A percentile compares a stretch with the other conserved stretches of the same genome.
Evolutionary conservation across 2,329 filamentous ascomycete genomes (phyloP).

Genomic region (Fusarium acutatum): DNA sequence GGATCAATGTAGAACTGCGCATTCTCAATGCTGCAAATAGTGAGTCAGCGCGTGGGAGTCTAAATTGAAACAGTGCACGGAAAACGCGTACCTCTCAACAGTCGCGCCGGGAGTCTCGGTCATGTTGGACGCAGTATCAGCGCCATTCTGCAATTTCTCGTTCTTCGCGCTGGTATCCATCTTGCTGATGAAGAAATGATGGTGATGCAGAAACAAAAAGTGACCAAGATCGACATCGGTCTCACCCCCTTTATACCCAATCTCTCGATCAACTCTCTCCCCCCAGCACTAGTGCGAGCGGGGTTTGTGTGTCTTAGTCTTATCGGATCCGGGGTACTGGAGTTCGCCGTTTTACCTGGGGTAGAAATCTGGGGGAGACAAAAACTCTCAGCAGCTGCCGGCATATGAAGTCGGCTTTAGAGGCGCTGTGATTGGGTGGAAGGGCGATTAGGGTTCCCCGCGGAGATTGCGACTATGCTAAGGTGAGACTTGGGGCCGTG

Average conservation of each 20-base stretch:
- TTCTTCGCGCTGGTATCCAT: background rate
- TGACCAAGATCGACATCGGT: background rate
- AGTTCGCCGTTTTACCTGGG: background rate
- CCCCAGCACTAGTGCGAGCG: background rate
- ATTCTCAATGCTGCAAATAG: background rate
- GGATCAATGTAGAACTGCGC: conserved; percentile 9
- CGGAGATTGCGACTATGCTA: background rate
- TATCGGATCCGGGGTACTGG: conserved; percentile 9
- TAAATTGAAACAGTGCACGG: fast-evolving
- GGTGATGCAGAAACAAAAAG: background rate
- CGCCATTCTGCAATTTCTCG: conserved; percentile 10
- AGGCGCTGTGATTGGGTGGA: background rate
- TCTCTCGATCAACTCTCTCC: background rate
- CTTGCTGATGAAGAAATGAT: background rate
- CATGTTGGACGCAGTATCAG: conserved; percentile 3
- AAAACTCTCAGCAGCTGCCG: conserved; percentile 1
- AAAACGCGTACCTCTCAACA: background rate
- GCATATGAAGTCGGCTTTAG: conserved; percentile 3
- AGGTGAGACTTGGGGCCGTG: background rate
- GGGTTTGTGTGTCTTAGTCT: background rate
- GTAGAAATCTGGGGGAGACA: background rate
- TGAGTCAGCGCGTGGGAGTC: background rate
- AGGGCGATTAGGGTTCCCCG: background rate
- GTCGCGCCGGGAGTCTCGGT: background rate
- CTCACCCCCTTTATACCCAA: background rate